Evolutionary conservation across 306 rosid genomes (phyloP), one percentile per base, ranked within the genome.

Genomic region (Acacia crassicarpa): DNA sequence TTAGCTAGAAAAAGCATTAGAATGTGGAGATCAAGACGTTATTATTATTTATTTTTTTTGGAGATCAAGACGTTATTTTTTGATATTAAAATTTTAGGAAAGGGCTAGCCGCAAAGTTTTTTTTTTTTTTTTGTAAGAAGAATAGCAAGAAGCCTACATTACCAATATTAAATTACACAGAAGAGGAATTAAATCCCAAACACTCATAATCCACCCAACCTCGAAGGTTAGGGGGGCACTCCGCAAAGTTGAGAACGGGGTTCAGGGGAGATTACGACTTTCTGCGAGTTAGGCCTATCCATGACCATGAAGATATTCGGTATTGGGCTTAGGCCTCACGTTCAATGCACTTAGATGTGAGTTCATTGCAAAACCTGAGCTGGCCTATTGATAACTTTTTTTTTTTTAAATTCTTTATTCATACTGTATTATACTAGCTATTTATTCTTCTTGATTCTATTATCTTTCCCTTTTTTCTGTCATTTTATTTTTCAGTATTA

Each of bases 1-100:
- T 80, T 65, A 59, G 69, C 35, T 7, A 66, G 49, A 59, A 80
- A 22, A 61, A n/a, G 46, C 85, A 67, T 74, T 62, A 51, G 73
- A 72, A 73, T 74, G 61, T 78, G 63, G 56, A 81, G 74, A 69
- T 69, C n/a, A 58, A 63, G 54, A 9, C 59, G 3, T 32, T 32
- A 32, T n/a, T n/a, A n/a, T n/a, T n/a, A n/a, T n/a, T n/a, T n/a
- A n/a, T n/a, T n/a, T n/a, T n/a, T n/a, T n/a, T n/a, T n/a, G n/a
- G n/a, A n/a, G n/a, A 69, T 68, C n/a, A 58, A 63, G 54, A 9
- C 59, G 2, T 32, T 32, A 32, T 32, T 32, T 27, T 27, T 27
- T 27, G 30, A 27, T 27, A 27, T 0, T 1, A 27, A 27, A 27
- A 27, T 27, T 27, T 27, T 27, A 27, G 30, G 30, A 27, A 27